Base-by-base conservation (phyloP, 768 basidiomycete species). In the Rhodotorula kratochvilovae region DNA sequence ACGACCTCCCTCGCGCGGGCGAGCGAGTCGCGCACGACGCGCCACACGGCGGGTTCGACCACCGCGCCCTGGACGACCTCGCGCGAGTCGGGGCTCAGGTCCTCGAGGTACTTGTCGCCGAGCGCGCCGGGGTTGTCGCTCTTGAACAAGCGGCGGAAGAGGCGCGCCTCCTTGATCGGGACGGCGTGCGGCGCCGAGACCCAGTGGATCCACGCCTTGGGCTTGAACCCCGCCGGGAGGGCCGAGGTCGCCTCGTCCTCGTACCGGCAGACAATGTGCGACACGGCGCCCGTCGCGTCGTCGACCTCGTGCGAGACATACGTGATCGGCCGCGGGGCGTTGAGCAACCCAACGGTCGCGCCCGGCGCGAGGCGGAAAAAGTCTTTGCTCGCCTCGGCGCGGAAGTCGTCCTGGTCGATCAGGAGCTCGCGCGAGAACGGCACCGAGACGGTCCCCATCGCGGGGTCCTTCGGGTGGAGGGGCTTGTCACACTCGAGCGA, bases 361-460 rank as follows among this genome's bases (percentile, higher is more conserved):
- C 94, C 94, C 13, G 96, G 96, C 25, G 95, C 92, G 57, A 99
- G 88, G 53, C 96, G 89, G 87, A 94, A 98, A 82, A 96, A 99
- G 79, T 98, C 94, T 72, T 88, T 88, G 33, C 91, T 90, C 17
- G 79, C 77, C 75, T 90, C 86, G 46, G 89, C 81, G 63, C 96
- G 85, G 85, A 99, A 99, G 81, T 99, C 96, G 69, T 91, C 90
- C 39, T 84, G 84, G 72, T 99, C 95, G 78, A 98, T 97, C 81
- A 90, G 97, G 67, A 99, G 83, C 15, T 87, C 89, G 31, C 88
- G 87, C 19, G 93, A 91, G 81, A 97, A 90, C 11, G 92, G 92
- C 62, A 93, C 86, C 45, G 82, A 85, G 56, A 89, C 88, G 23
- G 85, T 86, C 12, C 96, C 96, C 63, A 95, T 87, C 69, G 87